phyloP scores from a whole-genome alignment of 345 rosid species.

The Limnanthes douglasii region DNA sequence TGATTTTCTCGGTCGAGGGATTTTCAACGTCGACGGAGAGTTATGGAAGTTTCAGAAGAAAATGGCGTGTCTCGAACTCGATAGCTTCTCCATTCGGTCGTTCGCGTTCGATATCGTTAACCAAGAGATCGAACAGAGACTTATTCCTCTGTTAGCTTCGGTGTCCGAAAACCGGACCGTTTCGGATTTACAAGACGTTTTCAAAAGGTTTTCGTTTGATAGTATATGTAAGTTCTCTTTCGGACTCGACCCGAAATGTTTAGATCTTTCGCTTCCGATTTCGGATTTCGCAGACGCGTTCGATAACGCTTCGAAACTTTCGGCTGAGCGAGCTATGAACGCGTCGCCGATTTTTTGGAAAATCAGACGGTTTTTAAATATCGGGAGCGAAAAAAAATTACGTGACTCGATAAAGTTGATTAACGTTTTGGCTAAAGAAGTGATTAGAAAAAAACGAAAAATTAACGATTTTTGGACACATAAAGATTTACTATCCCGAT shows the following conservation, averaged over 20 bases:
- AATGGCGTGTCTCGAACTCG: constrained; percentile 50
- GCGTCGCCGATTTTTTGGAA: constrained; percentile 43
- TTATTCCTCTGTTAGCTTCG: constrained; percentile 24
- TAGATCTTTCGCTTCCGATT: constrained; percentile 33
- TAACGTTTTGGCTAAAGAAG: constrained; percentile 31
- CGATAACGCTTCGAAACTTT: constrained; percentile 42
- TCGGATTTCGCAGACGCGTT: constrained; percentile 44
- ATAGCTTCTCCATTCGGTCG: constrained; percentile 25
- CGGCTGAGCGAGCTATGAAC: constrained; percentile 49
- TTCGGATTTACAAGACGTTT: constrained; percentile 48
- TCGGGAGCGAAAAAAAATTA: constrained; percentile 50
- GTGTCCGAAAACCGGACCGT: constrained; percentile 2
- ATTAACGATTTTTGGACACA: constrained; percentile 15
- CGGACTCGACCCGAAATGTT: constrained; percentile 53
- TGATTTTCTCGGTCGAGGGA: constrained; percentile 62
- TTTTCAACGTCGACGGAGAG: constrained; percentile 56
- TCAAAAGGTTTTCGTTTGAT: constrained; percentile 50
- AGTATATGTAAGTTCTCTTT: constrained; percentile 44
- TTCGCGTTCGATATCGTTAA: constrained; percentile 27
- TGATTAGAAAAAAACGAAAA: constrained; percentile 28
- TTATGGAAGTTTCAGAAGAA: constrained; percentile 54
- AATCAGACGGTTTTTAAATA: constrained; percentile 33
- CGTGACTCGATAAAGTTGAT: constrained; percentile 28
- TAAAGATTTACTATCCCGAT: constrained; percentile 51
- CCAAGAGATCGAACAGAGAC: constrained; percentile 25